Conservation (phyloP, 2,329 filamentous ascomycete species). For the Penicillium freii region DNA sequence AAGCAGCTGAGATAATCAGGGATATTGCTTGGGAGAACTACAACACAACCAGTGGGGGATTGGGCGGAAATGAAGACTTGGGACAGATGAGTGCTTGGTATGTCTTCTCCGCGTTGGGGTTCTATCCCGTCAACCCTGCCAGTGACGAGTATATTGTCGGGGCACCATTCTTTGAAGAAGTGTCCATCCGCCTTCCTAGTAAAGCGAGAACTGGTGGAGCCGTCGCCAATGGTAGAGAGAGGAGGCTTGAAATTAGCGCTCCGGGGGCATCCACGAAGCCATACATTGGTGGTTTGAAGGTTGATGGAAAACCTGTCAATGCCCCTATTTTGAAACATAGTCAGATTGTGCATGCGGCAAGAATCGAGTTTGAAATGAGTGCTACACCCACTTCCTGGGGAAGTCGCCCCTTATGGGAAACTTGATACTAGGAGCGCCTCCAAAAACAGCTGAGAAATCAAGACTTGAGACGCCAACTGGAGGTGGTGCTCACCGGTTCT, state of each 20-base stretch:
- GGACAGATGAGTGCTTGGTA: conserved; percentile 55
- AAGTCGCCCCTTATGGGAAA: conserved; percentile 6
- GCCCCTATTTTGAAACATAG: conserved; percentile 41
- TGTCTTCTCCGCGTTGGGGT: conserved; percentile 48
- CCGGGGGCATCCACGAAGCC: conserved; percentile 42
- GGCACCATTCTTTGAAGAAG: conserved; percentile 48
- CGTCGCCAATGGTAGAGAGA: conserved; percentile 13
- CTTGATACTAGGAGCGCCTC: background rate
- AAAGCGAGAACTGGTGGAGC: conserved; percentile 32
- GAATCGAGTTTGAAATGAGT: conserved; percentile 50
- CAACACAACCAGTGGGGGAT: conserved; percentile 47
- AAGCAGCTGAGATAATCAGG: conserved; percentile 42
- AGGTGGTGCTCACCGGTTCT: too few species aligned
- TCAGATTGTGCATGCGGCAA: conserved; percentile 41
- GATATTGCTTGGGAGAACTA: conserved; percentile 44
- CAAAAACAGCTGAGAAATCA: background rate
- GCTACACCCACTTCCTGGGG: conserved; percentile 38
- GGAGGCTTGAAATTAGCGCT: conserved; percentile 42
- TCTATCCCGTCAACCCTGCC: conserved; percentile 50
- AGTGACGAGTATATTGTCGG: conserved; percentile 49
- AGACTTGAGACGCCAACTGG: too few species aligned
- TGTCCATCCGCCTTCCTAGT: conserved; percentile 40
- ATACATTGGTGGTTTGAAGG: conserved; percentile 43
- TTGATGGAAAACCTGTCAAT: conserved; percentile 41
- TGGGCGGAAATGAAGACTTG: conserved; percentile 51